These are phyloP conservation scores for Cyberlindnera subsufficiens DNA, from an alignment of 805 yeast genomes.

Conservation along the genomic window DNA sequence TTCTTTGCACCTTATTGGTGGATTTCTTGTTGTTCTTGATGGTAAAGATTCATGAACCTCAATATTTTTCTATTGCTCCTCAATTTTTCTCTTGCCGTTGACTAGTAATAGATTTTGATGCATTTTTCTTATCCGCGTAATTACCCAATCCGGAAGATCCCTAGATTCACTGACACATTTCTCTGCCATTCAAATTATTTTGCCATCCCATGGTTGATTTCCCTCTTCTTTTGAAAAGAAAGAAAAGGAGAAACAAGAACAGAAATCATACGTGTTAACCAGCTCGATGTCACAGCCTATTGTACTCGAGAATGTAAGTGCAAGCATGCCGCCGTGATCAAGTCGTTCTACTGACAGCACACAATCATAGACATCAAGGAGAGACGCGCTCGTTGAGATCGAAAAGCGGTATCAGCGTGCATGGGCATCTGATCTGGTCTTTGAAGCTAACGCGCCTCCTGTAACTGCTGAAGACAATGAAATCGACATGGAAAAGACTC, in stretches of 20 bases:
- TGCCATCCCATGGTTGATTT: no score
- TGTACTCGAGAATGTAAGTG: background rate
- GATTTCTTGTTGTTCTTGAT: slow-evolving; percentile 81
- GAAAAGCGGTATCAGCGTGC: slow-evolving; percentile 81
- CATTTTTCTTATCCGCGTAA: background rate
- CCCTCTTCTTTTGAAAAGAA: no score
- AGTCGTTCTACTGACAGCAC: background rate
- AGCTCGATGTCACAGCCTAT: background rate
- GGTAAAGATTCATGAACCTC: slow-evolving; percentile 4
- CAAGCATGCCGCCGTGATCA: background rate
- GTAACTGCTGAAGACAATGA: slow-evolving; percentile 49
- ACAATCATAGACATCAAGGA: slow-evolving; percentile 67
- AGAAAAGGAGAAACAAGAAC: no score
- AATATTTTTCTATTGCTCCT: no score
- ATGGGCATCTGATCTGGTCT: slow-evolving; percentile 82
- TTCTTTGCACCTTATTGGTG: slow-evolving; percentile 91
- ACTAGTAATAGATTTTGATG: background rate
- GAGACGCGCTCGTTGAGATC: slow-evolving; percentile 84
- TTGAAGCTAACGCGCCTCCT: slow-evolving; percentile 82
- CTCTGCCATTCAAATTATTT: no score
- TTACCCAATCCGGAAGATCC: background rate
- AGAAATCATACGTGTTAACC: background rate
- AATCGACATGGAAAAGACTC: slow-evolving; percentile 54
- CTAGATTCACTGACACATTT: background rate
- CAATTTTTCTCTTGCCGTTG: background rate